Evolutionary conservation across 371 early-diverging fungal species (phyloP), one percentile per base, ranked within the genome.

Genomic region (Syncephalastrum racemosum): DNA sequence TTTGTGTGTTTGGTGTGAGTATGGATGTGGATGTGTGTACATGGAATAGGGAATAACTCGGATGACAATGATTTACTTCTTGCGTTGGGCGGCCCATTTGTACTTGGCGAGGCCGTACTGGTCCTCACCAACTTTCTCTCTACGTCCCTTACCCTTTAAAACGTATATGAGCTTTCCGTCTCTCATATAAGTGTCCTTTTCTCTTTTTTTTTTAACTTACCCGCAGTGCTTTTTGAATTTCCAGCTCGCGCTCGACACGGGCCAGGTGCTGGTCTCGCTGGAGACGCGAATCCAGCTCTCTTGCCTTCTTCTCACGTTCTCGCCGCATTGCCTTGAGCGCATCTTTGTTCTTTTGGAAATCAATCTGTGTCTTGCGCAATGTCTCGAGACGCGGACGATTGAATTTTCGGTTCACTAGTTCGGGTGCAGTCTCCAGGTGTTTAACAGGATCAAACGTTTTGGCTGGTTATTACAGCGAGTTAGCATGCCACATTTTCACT

Each of bases 81-180:
- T 94, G 53, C 98, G 83, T 36, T 90, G 89, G 3, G 87, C 82
- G 59, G 83, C 87, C 96, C 96, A 98, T 72, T 95, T 97, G 82
- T 94, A 96, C 19, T 90, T 75, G 16, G 92, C 71, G 20, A 94
- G 68, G 4, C 97, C 97, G 58, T 84, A 64, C 52, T 71, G 68
- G 66, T 96, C 96, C 13, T 67, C 83, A 41, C 96, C 98, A 25
- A 94, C 81, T 74, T 91, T 90, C 70, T 80, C 82, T 83, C 50
- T 82, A 59, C 14, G 96, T 93, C 64, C 83, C 92, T 96, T 63
- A 75, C 80, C 76, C 82, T 65, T 49, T 19, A 54, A 45, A 45
- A 13, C 31, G 15, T 16, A 23, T 25, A 44, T 50, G 3, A 20
- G 40, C 25, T 14, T 39, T 53, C 36, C 46, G 54, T 12, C 43